Conservation (phyloP, 257 asterid genomes). For the Rauvolfia tetraphylla region DNA sequence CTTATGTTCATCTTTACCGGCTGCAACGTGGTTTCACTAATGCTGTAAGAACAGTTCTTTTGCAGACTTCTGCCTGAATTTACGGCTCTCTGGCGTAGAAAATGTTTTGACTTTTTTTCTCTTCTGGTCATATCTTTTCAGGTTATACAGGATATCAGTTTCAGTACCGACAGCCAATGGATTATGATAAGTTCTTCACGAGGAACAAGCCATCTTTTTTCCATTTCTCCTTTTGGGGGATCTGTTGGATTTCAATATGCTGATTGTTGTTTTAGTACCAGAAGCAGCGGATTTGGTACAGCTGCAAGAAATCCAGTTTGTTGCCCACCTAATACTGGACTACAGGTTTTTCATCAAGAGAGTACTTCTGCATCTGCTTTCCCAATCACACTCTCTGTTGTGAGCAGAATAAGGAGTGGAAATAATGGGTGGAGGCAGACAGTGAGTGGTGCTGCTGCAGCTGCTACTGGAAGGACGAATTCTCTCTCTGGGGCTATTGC, state of each 20-base stretch:
- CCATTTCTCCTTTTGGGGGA: conserved; percentile 62
- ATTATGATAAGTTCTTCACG: conserved; percentile 54
- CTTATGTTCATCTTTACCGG: conserved; percentile 65
- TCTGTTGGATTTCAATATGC: conserved; percentile 24
- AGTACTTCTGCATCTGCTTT: conserved; percentile 4
- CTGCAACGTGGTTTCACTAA: conserved; percentile 90
- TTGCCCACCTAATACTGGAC: conserved; percentile 38
- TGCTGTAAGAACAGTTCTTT: conserved; percentile 52
- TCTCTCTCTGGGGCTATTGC: conserved; percentile 58
- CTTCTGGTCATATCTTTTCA: conserved; percentile 29
- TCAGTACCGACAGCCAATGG: conserved; percentile 79
- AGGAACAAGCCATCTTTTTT: conserved; percentile 91
- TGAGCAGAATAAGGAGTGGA: conserved; percentile 34
- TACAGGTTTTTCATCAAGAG: conserved; percentile 50
- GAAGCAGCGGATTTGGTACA: conserved; percentile 27
- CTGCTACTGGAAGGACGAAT: conserved; percentile 60
- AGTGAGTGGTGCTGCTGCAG: conserved; percentile 82
- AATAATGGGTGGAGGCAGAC: conserved; percentile 35
- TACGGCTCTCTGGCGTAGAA: background rate
- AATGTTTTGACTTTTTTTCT: conserved; percentile 4
- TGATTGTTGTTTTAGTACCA: conserved; percentile 33
- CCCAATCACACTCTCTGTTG: conserved; percentile 31
- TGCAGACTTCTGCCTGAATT: conserved; percentile 4
- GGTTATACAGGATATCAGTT: conserved; percentile 93
- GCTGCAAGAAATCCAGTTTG: conserved; percentile 29